Percentiles rank a stretch among this genome's conserved stretches.
phyloP scores from a whole-genome alignment of 305 asterid genomes.

The Ajuga reptans region DNA sequence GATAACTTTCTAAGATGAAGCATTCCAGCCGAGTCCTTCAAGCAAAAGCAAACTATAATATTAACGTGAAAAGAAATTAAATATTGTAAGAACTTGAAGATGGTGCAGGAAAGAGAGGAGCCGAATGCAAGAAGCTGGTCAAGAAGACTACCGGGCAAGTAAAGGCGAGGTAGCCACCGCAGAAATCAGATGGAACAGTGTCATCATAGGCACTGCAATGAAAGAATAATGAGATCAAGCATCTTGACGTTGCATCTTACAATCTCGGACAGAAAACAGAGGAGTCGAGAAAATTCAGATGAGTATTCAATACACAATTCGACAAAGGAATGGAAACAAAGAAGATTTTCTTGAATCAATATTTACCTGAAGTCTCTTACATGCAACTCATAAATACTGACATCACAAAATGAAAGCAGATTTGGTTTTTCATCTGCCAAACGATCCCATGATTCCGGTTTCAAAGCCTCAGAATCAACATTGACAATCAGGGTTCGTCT shows the following conservation, averaged over 20 bases:
- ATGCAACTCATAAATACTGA: slow-evolving; percentile 88
- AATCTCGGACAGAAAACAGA: background rate
- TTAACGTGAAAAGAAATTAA: background rate
- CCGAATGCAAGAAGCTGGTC: slow-evolving; percentile 18
- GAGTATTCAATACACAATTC: background rate
- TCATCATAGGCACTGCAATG: slow-evolving; percentile 59
- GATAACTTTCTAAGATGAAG: slow-evolving; percentile 71
- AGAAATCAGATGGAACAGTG: slow-evolving; percentile 62
- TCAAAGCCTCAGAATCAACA: slow-evolving; percentile 62
- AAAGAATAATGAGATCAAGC: background rate
- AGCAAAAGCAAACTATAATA: slow-evolving; percentile 22
- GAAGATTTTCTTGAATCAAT: background rate
- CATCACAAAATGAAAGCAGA: slow-evolving; percentile 62
- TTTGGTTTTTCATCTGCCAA: slow-evolving; percentile 61
- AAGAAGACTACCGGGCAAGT: slow-evolving; percentile 48
- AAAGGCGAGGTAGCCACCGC: slow-evolving; percentile 90
- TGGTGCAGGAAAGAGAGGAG: slow-evolving; percentile 7
- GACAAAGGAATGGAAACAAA: background rate
- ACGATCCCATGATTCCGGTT: slow-evolving; percentile 83
- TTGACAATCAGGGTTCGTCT: slow-evolving; percentile 58
- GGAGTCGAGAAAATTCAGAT: slow-evolving; percentile 4
- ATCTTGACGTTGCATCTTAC: background rate
- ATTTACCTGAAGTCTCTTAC: slow-evolving; percentile 92
- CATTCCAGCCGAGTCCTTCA: slow-evolving; percentile 87
- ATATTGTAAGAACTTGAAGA: background rate